Evolutionary conservation across 163 green algal species (phyloP).

Genomic region (Scenedesmus sp.): DNA sequence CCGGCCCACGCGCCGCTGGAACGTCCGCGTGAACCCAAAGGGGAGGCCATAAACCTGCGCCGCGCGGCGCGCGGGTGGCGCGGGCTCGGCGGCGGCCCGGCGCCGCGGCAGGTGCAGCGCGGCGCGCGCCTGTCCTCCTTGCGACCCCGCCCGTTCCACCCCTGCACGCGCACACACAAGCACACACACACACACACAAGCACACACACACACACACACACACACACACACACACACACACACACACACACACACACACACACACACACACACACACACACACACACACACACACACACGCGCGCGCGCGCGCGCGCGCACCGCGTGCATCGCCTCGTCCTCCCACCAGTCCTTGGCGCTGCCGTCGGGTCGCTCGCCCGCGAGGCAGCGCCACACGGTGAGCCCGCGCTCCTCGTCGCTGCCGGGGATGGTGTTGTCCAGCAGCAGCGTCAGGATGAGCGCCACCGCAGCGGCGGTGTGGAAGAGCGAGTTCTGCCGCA

Average conservation of each 20-base stretch:
- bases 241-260: no score
- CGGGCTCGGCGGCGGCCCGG: neutral
- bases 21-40: constrained; percentile 37
- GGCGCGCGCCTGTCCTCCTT: neutral
- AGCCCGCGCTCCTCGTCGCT: constrained; percentile 50
- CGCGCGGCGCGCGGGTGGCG: neutral
- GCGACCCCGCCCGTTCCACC: neutral
- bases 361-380: neutral
- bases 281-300: neutral
- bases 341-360: constrained; percentile 30
- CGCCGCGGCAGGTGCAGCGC: neutral
- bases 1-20: constrained; percentile 4
- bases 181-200: neutral
- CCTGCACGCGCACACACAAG: neutral
- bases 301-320: no score
- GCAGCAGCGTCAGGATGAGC: constrained; percentile 72
- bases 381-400: constrained; percentile 22
- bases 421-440: constrained; percentile 73
- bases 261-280: neutral
- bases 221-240: no score
- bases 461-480: constrained; percentile 67
- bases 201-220: no score
- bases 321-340: constrained; percentile 41
- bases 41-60: constrained; percentile 46
- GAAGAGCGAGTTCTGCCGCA: constrained; percentile 77